Conservation (phyloP, 768 basidiomycete genomes). For the Mycena floridula region DNA sequence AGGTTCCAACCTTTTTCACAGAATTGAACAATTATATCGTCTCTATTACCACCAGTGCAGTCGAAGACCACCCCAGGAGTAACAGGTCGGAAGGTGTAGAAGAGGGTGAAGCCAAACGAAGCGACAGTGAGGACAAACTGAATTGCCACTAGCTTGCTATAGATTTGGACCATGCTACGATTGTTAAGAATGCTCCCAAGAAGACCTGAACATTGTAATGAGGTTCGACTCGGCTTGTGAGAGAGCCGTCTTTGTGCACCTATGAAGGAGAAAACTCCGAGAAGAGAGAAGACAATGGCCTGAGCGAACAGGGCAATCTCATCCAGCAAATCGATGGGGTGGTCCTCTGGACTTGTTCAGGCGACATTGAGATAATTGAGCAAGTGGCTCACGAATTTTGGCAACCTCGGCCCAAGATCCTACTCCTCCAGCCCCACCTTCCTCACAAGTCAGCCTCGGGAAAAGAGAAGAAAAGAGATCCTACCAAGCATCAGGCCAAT, state of each 20-base stretch:
- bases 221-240: not conserved
- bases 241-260: slow-evolving; percentile 8
- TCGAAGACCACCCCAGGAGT: slow-evolving; percentile 3
- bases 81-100: slow-evolving; percentile 8
- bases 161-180: slow-evolving; percentile 10
- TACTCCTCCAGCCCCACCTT: slow-evolving; percentile 11
- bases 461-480: too few species aligned
- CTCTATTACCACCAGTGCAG: slow-evolving; percentile 10
- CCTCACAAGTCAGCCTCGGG: too few species aligned
- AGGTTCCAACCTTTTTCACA: slow-evolving; percentile 10
- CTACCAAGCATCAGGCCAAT: slow-evolving; percentile 10
- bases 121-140: slow-evolving; percentile 8
- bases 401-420: slow-evolving; percentile 16
- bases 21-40: slow-evolving; percentile 12
- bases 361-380: not conserved
- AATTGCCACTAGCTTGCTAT: slow-evolving; percentile 13
- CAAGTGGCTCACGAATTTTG: slow-evolving; percentile 9
- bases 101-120: slow-evolving; percentile 9
- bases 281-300: slow-evolving; percentile 12
- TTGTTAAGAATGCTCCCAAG: slow-evolving; percentile 4
- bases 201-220: slow-evolving; percentile 6
- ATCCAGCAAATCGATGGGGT: slow-evolving; percentile 9
- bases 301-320: slow-evolving; percentile 11
- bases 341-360: slow-evolving; percentile 2
- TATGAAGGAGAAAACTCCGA: slow-evolving; percentile 12